phyloP scores from a whole-genome alignment of 257 asterid species.

The Coffea canephora region DNA sequence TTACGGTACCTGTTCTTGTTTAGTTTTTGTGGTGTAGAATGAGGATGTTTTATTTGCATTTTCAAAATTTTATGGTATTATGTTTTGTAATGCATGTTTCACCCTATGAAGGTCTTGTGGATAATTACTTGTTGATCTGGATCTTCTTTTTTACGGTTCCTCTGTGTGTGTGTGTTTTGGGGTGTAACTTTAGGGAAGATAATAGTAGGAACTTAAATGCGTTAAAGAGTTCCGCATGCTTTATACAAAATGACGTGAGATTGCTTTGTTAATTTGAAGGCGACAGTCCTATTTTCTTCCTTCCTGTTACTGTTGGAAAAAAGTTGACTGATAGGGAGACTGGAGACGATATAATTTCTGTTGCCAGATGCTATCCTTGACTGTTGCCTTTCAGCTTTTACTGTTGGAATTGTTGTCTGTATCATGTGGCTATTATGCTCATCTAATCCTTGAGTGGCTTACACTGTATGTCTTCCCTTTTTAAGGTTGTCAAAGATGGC shows the following conservation, averaged over 20 bases:
- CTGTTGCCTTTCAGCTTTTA: background rate
- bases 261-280: background rate
- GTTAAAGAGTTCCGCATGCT: background rate
- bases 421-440: background rate
- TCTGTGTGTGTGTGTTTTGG: background rate
- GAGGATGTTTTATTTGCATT: background rate
- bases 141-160: background rate
- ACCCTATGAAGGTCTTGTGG: background rate
- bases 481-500: slow-evolving; percentile 25
- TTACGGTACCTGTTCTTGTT: background rate
- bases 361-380: background rate
- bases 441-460: background rate
- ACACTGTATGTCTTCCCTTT: background rate
- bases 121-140: background rate
- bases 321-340: background rate
- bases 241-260: background rate
- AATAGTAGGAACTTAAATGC: background rate
- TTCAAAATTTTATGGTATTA: background rate
- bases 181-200: background rate
- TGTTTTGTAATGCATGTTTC: background rate
- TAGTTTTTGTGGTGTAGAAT: background rate
- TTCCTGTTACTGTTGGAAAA: no score
- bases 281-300: background rate
- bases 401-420: background rate
- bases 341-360: background rate